phyloP scores from a whole-genome alignment of 2,329 filamentous ascomycete species.

The Magnaporthiopsis incrustans region DNA sequence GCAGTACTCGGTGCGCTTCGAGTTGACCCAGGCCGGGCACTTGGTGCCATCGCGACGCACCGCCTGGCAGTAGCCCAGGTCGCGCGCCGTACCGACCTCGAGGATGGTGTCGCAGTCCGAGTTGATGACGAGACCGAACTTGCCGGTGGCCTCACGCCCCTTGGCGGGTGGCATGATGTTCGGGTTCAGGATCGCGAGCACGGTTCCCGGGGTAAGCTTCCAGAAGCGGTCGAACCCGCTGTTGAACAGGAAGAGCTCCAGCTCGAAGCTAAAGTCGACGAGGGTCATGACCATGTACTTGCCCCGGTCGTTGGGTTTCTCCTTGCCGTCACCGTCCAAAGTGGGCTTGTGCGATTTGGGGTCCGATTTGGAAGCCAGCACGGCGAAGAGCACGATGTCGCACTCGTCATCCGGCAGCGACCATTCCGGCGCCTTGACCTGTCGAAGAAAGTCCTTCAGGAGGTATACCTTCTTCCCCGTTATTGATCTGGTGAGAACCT shows the following conservation, averaged over 20 bases:
- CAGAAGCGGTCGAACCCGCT: slow-evolving; percentile 87
- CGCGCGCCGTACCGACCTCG: slow-evolving; percentile 76
- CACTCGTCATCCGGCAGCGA: slow-evolving; percentile 73
- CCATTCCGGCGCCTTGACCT: slow-evolving; percentile 76
- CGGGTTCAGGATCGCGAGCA: slow-evolving; percentile 88
- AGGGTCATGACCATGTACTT: slow-evolving; percentile 93
- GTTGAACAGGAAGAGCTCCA: slow-evolving; percentile 89
- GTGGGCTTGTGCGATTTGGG: slow-evolving; percentile 54
- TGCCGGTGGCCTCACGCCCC: slow-evolving; percentile 66
- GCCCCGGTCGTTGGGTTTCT: slow-evolving; percentile 49
- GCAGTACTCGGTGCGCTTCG: slow-evolving; percentile 80
- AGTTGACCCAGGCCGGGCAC: slow-evolving; percentile 82
- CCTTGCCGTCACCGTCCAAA: slow-evolving; percentile 29
- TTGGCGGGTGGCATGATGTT: slow-evolving; percentile 80
- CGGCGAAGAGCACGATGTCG: slow-evolving; percentile 82
- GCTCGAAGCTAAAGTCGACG: slow-evolving; percentile 80
- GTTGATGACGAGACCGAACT: slow-evolving; percentile 77
- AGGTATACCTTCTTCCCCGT: slow-evolving; percentile 68
- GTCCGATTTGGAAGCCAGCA: slow-evolving; percentile 81
- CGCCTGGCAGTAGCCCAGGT: slow-evolving; percentile 82
- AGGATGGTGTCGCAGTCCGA: slow-evolving; percentile 83
- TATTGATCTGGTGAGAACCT: slow-evolving; percentile 69
- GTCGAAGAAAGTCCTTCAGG: slow-evolving; percentile 72
- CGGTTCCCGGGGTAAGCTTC: slow-evolving; percentile 85
- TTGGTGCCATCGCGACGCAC: slow-evolving; percentile 74